These are phyloP conservation scores for Cyclotella choctawhatcheeana DNA, from an alignment of 108 stramenopile genomes.

Conservation along the genomic window DNA sequence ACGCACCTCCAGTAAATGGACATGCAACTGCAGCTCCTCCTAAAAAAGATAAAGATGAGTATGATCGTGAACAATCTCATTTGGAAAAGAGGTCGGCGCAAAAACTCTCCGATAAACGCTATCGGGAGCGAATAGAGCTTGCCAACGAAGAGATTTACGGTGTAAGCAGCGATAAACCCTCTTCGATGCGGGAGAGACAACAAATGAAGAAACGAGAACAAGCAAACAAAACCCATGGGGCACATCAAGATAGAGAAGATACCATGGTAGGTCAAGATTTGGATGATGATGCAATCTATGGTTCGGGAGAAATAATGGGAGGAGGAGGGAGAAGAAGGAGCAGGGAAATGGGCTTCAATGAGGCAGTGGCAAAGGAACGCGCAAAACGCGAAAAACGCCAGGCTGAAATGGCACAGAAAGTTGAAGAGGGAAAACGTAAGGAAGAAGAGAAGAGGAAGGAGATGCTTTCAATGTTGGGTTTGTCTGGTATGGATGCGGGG, in stretches of 20 bases:
- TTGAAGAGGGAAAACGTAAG: slow-evolving; percentile 61
- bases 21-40: background rate
- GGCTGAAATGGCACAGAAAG: slow-evolving; percentile 43
- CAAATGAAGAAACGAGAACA: slow-evolving; percentile 61
- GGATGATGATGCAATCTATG: slow-evolving; percentile 66
- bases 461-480: slow-evolving; percentile 74
- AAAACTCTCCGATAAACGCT: slow-evolving; percentile 52
- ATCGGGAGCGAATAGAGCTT: slow-evolving; percentile 48
- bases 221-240: slow-evolving; percentile 62
- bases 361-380: slow-evolving; percentile 58
- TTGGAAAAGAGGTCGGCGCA: slow-evolving; percentile 39
- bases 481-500: slow-evolving; percentile 64
- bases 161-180: slow-evolving; percentile 24
- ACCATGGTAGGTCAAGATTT: slow-evolving; percentile 53
- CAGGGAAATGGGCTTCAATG: slow-evolving; percentile 44
- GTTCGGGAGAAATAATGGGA: slow-evolving; percentile 32
- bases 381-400: slow-evolving; percentile 37
- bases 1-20: background rate
- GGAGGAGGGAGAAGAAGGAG: slow-evolving; percentile 7
- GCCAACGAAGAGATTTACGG: slow-evolving; percentile 60
- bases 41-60: slow-evolving; percentile 2
- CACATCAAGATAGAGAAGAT: slow-evolving; percentile 54
- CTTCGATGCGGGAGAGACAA: slow-evolving; percentile 61
- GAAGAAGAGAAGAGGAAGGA: slow-evolving; percentile 65
- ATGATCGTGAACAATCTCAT: slow-evolving; percentile 9